Percentiles rank a stretch among this genome's conserved stretches.
Conservation (phyloP, 805 yeast genomes). For the Priceomyces melissophilus region DNA sequence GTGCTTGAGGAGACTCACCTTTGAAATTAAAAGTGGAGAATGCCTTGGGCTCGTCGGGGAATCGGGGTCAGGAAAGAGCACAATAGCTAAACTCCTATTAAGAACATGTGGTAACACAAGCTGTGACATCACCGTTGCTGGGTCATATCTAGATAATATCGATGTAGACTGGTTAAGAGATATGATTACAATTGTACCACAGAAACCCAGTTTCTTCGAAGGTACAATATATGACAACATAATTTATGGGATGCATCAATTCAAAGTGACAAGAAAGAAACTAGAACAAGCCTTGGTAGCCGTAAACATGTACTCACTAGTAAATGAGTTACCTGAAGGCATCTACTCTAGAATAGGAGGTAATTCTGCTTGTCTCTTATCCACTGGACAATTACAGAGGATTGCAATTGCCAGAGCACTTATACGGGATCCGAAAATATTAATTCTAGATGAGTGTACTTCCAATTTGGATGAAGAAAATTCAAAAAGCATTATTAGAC, state of each 20-base stretch:
- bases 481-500: constrained; percentile 43
- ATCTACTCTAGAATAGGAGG: constrained; percentile 54
- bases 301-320: constrained; percentile 54
- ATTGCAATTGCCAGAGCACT: constrained; percentile 81
- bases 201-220: constrained; percentile 65
- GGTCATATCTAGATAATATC: constrained; percentile 44
- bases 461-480: constrained; percentile 77
- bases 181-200: constrained; percentile 68
- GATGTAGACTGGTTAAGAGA: constrained; percentile 49
- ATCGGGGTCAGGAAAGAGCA: constrained; percentile 92
- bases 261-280: constrained; percentile 19
- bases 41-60: constrained; percentile 72
- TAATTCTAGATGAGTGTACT: constrained; percentile 87
- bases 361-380: constrained; percentile 44
- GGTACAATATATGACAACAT: constrained; percentile 74
- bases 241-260: constrained; percentile 49
- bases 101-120: constrained; percentile 45
- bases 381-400: constrained; percentile 92
- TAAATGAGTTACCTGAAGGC: constrained; percentile 52
- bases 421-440: constrained; percentile 57
- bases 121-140: constrained; percentile 44
- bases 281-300: constrained; percentile 38
- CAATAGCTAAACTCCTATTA: constrained; percentile 56
- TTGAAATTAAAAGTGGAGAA: constrained; percentile 44
- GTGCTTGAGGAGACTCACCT: constrained; percentile 40